Evolutionary conservation across 129 eudicot species (phyloP).

Genomic region (Scalesia atractyloides): DNA sequence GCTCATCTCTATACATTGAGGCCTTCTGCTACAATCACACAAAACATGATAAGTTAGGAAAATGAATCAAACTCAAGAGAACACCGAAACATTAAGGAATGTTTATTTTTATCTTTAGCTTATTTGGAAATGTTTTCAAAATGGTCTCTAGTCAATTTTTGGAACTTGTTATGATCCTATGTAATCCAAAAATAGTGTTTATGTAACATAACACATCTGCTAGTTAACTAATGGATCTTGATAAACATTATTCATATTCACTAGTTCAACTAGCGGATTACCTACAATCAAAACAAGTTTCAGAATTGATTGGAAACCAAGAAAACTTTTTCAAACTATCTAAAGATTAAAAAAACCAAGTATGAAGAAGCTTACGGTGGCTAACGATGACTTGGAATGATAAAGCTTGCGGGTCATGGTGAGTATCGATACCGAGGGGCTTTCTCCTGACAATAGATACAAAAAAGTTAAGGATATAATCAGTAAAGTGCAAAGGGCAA

Average conservation of each 20-base stretch:
- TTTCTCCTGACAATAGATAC: conserved; percentile 18
- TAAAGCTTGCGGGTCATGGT: conserved; percentile 13
- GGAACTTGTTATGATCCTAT: too few relatives aligned
- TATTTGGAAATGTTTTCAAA: too few relatives aligned
- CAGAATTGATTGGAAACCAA: too few relatives aligned
- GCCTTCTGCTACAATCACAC: conserved; percentile 12
- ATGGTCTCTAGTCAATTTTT: too few relatives aligned
- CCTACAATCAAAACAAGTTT: too few relatives aligned
- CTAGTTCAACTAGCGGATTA: too few relatives aligned
- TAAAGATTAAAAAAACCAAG: background rate
- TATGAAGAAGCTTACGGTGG: conserved; percentile 17
- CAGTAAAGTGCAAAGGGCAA: conserved; percentile 26
- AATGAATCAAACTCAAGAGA: background rate
- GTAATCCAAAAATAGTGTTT: too few relatives aligned
- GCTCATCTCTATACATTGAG: conserved; percentile 40
- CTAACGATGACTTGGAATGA: conserved; percentile 25
- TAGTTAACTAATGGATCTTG: too few relatives aligned
- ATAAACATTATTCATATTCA: too few relatives aligned
- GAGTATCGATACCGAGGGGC: conserved; percentile 18
- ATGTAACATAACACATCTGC: too few relatives aligned
- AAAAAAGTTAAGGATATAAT: conserved; percentile 26
- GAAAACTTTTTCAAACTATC: too few relatives aligned
- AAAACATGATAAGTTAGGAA: background rate
- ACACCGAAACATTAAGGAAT: background rate
- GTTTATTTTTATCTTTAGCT: too few relatives aligned